These are phyloP conservation scores for Linnemannia elongata DNA, from an alignment of 192 early-diverging fungal species.

Conservation along the genomic window DNA sequence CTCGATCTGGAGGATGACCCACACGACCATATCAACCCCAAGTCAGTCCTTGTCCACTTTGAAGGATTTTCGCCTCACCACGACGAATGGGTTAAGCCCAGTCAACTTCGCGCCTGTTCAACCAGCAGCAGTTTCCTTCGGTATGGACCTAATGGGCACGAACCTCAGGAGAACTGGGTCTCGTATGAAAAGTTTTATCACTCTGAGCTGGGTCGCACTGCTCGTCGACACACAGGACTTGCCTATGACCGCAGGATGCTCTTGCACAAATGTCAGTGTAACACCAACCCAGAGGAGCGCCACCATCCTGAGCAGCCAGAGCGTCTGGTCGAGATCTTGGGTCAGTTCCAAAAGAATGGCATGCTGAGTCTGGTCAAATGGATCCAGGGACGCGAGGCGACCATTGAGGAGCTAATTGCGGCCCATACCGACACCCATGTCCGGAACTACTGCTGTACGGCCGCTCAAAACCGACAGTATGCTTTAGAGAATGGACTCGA, in stretches of 20 bases:
- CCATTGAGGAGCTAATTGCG: conserved; percentile 58
- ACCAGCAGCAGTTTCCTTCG: conserved; percentile 42
- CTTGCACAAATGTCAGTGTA: conserved; percentile 64
- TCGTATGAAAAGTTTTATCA: conserved; percentile 64
- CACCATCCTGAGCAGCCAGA: conserved; percentile 69
- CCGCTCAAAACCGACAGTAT: conserved; percentile 41
- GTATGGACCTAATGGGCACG: conserved; percentile 61
- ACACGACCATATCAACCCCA: conserved; percentile 55
- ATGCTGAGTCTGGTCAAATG: conserved; percentile 63
- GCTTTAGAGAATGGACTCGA: conserved; percentile 35
- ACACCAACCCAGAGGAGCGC: conserved; percentile 57
- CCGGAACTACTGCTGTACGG: conserved; percentile 61
- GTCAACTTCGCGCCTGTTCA: conserved; percentile 54
- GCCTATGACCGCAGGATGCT: conserved; percentile 63
- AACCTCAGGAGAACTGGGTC: conserved; percentile 58
- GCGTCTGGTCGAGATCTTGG: conserved; percentile 60
- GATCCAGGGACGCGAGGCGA: conserved; percentile 63
- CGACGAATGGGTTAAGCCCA: conserved; percentile 64
- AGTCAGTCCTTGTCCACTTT: conserved; percentile 64
- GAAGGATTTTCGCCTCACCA: conserved; percentile 66
- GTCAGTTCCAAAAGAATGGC: conserved; percentile 60
- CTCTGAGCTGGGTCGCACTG: conserved; percentile 50
- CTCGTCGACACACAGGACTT: conserved; percentile 62
- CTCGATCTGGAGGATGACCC: conserved; percentile 55
- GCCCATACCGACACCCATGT: conserved; percentile 65